A percentile compares a stretch with the other conserved stretches of the same genome.
These are phyloP conservation scores for Plasmodium coatneyi DNA, from an alignment of 169 alveolate genomes.

Conservation along the genomic window DNA sequence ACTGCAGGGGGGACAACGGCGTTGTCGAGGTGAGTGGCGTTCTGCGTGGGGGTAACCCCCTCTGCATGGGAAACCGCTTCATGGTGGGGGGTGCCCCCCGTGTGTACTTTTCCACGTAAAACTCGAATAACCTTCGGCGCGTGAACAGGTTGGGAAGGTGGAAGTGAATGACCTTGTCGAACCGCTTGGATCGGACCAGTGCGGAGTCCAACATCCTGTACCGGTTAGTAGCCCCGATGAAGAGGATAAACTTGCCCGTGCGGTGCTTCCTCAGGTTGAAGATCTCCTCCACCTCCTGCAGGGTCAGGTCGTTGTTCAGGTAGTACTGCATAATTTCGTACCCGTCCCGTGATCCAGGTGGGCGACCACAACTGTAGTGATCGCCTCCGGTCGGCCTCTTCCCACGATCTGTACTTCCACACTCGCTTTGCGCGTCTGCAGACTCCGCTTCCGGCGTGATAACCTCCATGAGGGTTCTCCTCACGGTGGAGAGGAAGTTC, in stretches of 20 bases:
- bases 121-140: conserved; percentile 22
- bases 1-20: background rate
- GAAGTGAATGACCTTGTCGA: conserved; percentile 57
- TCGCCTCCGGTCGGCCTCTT: background rate
- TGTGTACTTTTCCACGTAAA: conserved; percentile 27
- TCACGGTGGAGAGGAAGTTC: background rate
- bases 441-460: background rate
- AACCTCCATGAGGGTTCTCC: background rate
- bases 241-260: conserved; percentile 19
- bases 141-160: conserved; percentile 37
- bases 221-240: conserved; percentile 72
- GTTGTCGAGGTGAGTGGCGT: background rate
- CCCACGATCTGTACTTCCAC: background rate
- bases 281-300: conserved; percentile 38
- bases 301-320: conserved; percentile 20
- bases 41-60: background rate
- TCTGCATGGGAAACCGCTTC: background rate
- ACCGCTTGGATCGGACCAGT: conserved; percentile 42
- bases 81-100: background rate
- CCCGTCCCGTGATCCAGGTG: background rate
- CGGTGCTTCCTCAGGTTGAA: conserved; percentile 41
- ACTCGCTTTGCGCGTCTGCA: background rate
- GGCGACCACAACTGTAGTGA: background rate
- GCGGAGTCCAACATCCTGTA: conserved; percentile 50
- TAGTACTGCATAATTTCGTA: conserved; percentile 64